These are phyloP conservation scores for Rutstroemia sydowiana DNA, from an alignment of 2,329 filamentous ascomycete species.

Conservation along the genomic window DNA sequence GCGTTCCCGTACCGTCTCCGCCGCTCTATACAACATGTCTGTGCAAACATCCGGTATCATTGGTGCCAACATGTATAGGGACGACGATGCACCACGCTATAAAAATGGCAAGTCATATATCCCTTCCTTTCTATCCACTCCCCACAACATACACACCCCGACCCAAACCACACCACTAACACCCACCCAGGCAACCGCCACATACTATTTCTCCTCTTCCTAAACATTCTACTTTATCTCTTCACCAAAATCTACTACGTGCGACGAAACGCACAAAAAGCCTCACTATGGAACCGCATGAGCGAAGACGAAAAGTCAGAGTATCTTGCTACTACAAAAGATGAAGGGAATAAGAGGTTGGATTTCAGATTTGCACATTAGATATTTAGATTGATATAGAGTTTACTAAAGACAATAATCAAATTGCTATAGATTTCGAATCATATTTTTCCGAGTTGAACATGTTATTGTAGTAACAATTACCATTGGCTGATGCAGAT, in stretches of 20 bases:
- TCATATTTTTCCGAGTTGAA: too few relatives aligned
- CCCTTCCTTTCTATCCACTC: neutral
- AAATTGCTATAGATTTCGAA: too few relatives aligned
- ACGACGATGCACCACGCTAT: constrained; percentile 41
- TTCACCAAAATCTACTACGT: constrained; percentile 41
- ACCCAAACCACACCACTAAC: neutral
- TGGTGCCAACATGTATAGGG: constrained; percentile 33
- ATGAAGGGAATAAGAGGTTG: constrained; percentile 35
- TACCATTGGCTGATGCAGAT: too few relatives aligned
- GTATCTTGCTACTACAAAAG: constrained; percentile 38
- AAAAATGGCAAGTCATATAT: constrained; percentile 23
- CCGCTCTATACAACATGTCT: constrained; percentile 55
- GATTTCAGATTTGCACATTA: constrained; percentile 19
- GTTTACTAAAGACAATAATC: too few relatives aligned
- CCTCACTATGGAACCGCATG: constrained; percentile 38
- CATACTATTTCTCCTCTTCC: constrained; percentile 42
- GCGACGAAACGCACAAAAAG: constrained; percentile 34
- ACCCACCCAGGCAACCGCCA: constrained; percentile 41
- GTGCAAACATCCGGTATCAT: constrained; percentile 38
- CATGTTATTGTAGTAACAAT: too few relatives aligned
- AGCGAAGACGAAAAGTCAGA: constrained; percentile 36
- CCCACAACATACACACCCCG: neutral
- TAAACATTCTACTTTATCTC: constrained; percentile 40
- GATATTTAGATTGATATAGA: too few relatives aligned
- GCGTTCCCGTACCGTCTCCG: constrained; percentile 53